Percentiles rank a stretch among this genome's conserved stretches.
Evolutionary conservation across 257 asterid species (phyloP).

Genomic region (Parsonsia alboflavescens): DNA sequence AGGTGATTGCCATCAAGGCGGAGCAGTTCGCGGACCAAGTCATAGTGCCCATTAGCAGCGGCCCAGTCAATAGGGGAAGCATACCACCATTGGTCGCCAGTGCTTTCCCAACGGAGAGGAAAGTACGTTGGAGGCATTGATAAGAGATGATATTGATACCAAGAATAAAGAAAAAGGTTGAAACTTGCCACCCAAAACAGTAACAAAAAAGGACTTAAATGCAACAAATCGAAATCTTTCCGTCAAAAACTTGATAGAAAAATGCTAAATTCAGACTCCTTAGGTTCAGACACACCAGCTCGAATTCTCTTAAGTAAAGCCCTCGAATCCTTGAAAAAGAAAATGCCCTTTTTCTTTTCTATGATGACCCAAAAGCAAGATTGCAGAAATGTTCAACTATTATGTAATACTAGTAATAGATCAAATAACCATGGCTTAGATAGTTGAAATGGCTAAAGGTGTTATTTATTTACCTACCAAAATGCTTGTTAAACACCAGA

Average conservation of each 20-base stretch:
- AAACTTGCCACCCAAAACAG: slow-evolving; percentile 11
- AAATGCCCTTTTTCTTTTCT: background rate
- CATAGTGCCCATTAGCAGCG: slow-evolving; percentile 95
- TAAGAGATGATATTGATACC: background rate
- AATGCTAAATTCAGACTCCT: background rate
- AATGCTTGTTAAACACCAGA: background rate
- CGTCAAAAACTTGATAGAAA: background rate
- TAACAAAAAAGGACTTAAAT: slow-evolving; percentile 1
- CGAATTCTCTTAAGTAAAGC: background rate
- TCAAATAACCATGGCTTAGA: background rate
- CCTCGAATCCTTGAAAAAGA: background rate
- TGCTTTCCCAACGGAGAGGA: slow-evolving; percentile 97
- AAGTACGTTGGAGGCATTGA: slow-evolving; percentile 65
- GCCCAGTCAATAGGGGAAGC: slow-evolving; percentile 98
- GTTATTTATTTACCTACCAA: background rate
- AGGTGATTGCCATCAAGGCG: slow-evolving; percentile 90
- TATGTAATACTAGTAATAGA: background rate
- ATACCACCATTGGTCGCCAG: slow-evolving; percentile 99
- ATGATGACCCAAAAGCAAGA: background rate
- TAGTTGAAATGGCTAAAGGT: background rate
- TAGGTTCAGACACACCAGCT: background rate
- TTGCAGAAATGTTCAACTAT: background rate
- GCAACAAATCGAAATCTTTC: slow-evolving; percentile 8
- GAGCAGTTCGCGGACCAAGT: slow-evolving; percentile 78
- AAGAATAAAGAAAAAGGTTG: background rate